phyloP scores from a whole-genome alignment of 169 alveolate species.

The Babesia bigemina region DNA sequence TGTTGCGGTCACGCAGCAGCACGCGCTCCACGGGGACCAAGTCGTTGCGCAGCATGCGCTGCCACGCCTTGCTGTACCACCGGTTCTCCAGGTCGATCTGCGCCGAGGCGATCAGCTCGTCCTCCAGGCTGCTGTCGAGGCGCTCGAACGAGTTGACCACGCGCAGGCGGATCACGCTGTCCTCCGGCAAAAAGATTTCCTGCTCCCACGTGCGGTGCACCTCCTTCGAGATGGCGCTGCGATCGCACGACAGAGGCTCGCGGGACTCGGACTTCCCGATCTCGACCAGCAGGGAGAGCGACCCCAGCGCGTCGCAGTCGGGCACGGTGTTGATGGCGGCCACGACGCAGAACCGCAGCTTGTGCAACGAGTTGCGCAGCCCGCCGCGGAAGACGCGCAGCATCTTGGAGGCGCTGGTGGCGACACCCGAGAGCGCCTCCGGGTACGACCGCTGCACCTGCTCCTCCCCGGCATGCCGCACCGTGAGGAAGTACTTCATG shows the following conservation, averaged over 20 bases:
- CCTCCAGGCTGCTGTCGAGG: constrained; percentile 73
- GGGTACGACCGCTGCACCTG: constrained; percentile 60
- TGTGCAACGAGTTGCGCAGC: constrained; percentile 24
- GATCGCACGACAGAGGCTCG: constrained; percentile 29
- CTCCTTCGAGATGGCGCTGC: constrained; percentile 18
- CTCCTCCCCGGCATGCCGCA: constrained; percentile 22
- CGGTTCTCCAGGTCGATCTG: constrained; percentile 86
- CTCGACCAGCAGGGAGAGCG: constrained; percentile 47
- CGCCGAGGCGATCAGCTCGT: constrained; percentile 85
- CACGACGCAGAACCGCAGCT: constrained; percentile 56
- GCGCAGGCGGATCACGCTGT: constrained; percentile 45
- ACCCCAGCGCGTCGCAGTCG: constrained; percentile 11
- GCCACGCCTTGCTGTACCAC: constrained; percentile 90
- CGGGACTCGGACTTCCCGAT: constrained; percentile 57
- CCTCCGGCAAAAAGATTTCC: constrained; percentile 67
- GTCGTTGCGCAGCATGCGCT: constrained; percentile 82
- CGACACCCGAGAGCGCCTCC: constrained; percentile 50
- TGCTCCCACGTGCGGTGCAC: constrained; percentile 59
- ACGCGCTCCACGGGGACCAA: constrained; percentile 86
- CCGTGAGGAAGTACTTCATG: constrained; percentile 61
- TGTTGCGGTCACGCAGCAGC: constrained; percentile 71
- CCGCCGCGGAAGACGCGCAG: constrained; percentile 37
- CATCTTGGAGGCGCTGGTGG: constrained; percentile 47
- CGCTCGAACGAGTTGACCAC: constrained; percentile 68
- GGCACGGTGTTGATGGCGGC: constrained; percentile 45